Evolutionary conservation across 2,329 filamentous ascomycete genomes (phyloP).

Genomic region (Ascochyta clinopodiicola): DNA sequence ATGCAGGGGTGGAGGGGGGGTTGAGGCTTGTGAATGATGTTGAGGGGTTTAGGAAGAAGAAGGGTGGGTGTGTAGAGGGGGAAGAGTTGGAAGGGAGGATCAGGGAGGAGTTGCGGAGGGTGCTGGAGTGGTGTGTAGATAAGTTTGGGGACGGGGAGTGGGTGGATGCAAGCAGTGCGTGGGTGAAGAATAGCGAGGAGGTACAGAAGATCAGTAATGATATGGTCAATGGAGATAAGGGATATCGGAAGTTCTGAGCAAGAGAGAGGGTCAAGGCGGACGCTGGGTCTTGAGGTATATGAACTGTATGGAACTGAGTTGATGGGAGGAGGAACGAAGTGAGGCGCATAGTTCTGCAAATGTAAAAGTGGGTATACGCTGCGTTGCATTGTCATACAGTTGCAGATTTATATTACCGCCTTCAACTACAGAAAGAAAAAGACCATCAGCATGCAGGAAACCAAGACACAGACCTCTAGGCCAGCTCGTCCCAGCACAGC

Average conservation of each 20-base stretch:
- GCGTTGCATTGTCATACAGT: conserved; percentile 32
- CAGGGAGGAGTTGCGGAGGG: conserved; percentile 48
- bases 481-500: conserved; percentile 27
- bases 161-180: conserved; percentile 54
- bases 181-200: conserved; percentile 51
- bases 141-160: conserved; percentile 54
- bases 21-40: conserved; percentile 45
- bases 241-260: conserved; percentile 54
- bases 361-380: conserved; percentile 30
- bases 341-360: conserved; percentile 7
- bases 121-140: conserved; percentile 53
- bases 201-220: conserved; percentile 50
- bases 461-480: conserved; percentile 36
- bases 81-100: conserved; percentile 40
- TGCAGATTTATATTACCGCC: conserved; percentile 41
- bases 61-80: conserved; percentile 20
- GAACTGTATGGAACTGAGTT: background rate
- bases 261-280: too few relatives aligned
- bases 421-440: conserved; percentile 28
- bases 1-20: conserved; percentile 16
- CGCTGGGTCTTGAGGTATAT: background rate
- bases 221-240: conserved; percentile 55
- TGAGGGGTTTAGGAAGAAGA: conserved; percentile 46
- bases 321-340: background rate
- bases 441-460: conserved; percentile 41